Evolutionary conservation across 352 stramenopile genomes (phyloP).

Genomic region (Bremia lactucae): DNA sequence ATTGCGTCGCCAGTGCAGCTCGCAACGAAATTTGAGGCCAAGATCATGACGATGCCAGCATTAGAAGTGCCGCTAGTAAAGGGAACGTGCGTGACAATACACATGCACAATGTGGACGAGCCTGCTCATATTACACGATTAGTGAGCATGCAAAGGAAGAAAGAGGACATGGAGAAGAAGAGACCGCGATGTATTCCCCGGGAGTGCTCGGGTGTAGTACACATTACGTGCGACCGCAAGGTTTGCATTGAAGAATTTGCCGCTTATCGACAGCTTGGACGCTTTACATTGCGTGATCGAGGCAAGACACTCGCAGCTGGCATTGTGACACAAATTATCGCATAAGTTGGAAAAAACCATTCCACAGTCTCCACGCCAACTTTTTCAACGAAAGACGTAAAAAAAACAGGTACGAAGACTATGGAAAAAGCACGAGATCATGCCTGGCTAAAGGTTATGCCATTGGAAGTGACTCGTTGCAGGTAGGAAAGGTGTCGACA

Average conservation of each 20-base stretch:
- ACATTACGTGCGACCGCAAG: constrained; percentile 65
- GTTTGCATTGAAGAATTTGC: constrained; percentile 77
- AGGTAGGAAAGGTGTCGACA: too few species aligned
- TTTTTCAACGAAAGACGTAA: too few species aligned
- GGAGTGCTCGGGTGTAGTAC: constrained; percentile 71
- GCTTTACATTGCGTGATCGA: constrained; percentile 76
- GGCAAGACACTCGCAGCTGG: constrained; percentile 75
- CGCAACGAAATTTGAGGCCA: constrained; percentile 69
- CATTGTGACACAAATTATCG: constrained; percentile 76
- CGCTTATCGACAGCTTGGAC: constrained; percentile 67
- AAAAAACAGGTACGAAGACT: too few species aligned
- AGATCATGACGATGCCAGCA: constrained; percentile 85
- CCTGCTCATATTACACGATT: constrained; percentile 71
- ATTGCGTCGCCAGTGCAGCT: constrained; percentile 64
- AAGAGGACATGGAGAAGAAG: constrained; percentile 68
- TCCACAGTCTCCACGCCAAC: too few species aligned
- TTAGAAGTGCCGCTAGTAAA: constrained; percentile 82
- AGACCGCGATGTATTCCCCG: constrained; percentile 80
- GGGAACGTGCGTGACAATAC: constrained; percentile 70
- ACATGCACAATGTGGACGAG: constrained; percentile 84
- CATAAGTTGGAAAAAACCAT: constrained; percentile 15
- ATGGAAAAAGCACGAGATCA: too few species aligned
- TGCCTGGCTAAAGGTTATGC: too few species aligned
- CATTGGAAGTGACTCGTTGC: too few species aligned
- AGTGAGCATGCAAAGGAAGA: constrained; percentile 63